phyloP scores from a whole-genome alignment of 768 basidiomycete genomes.

The Suillus variegatus region DNA sequence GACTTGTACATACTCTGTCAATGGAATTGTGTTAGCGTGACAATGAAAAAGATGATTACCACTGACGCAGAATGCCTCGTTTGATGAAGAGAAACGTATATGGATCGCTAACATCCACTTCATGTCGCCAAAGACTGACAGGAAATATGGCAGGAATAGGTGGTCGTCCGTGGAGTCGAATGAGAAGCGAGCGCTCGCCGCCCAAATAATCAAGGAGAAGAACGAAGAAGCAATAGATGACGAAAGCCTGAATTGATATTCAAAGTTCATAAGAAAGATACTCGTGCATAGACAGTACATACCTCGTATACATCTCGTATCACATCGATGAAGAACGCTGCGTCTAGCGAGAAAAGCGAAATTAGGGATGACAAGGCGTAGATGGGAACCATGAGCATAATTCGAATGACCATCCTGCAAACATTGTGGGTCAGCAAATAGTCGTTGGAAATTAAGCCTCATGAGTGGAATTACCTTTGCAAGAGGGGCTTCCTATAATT shows the following conservation, averaged over 20 bases:
- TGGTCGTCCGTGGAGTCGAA: constrained; percentile 86
- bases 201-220: constrained; percentile 84
- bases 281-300: constrained; percentile 20
- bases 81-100: constrained; percentile 93
- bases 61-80: constrained; percentile 88
- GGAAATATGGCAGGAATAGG: constrained; percentile 90
- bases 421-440: neutral
- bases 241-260: constrained; percentile 65
- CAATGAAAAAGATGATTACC: neutral
- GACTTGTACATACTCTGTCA: constrained; percentile 91
- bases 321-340: constrained; percentile 95
- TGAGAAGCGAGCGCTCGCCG: constrained; percentile 91
- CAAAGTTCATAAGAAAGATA: neutral
- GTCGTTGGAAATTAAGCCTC: neutral
- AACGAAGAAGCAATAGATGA: constrained; percentile 91
- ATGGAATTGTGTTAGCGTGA: constrained; percentile 5
- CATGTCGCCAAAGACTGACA: constrained; percentile 74
- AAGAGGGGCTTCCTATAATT: constrained; percentile 83
- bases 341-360: constrained; percentile 90
- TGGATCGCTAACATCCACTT: constrained; percentile 94
- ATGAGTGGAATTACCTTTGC: constrained; percentile 56
- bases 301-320: constrained; percentile 97
- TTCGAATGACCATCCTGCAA: constrained; percentile 83
- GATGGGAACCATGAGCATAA: constrained; percentile 96
- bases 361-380: constrained; percentile 92